Conservation (phyloP, 2,329 filamentous ascomycete genomes). For the Pseudocercospora fijiensis region DNA sequence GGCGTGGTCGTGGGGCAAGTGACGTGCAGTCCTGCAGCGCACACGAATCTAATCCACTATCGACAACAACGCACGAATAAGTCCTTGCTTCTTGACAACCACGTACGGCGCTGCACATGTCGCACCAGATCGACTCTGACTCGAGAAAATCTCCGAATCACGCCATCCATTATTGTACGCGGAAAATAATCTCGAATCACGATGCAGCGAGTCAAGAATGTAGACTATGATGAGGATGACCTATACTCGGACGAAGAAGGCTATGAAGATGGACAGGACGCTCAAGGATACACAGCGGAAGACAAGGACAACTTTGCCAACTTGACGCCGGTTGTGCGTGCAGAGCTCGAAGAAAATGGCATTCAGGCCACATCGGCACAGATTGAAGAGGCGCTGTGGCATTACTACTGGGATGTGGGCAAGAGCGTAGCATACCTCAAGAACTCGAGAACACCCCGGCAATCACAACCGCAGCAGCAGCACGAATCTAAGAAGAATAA, state of each 20-base stretch:
- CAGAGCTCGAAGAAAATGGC: constrained; percentile 36
- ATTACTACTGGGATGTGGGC: constrained; percentile 91
- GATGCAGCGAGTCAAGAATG: constrained; percentile 49
- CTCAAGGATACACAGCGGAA: constrained; percentile 41
- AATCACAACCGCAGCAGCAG: constrained; percentile 31
- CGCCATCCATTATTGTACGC: not conserved
- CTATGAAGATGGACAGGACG: constrained; percentile 14
- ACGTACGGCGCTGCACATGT: not conserved
- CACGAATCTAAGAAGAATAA: constrained; percentile 43
- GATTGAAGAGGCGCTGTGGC: constrained; percentile 87
- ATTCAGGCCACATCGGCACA: constrained; percentile 62
- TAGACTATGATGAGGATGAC: constrained; percentile 54
- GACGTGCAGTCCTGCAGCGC: not conserved
- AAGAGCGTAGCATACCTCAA: constrained; percentile 80
- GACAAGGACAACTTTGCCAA: constrained; percentile 39
- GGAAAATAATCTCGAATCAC: constrained; percentile 4
- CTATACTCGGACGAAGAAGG: constrained; percentile 53
- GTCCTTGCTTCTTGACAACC: not conserved
- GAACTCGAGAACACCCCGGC: constrained; percentile 39
- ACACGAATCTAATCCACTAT: not conserved
- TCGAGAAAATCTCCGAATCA: not conserved
- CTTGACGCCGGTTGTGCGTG: constrained; percentile 37
- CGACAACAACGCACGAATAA: not conserved
- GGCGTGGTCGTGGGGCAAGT: constrained; percentile 5
- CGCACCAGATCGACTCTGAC: not conserved